Percentiles rank a stretch among this genome's conserved stretches.
phyloP scores from a whole-genome alignment of 169 alveolate genomes.

The Babesia bovis region DNA sequence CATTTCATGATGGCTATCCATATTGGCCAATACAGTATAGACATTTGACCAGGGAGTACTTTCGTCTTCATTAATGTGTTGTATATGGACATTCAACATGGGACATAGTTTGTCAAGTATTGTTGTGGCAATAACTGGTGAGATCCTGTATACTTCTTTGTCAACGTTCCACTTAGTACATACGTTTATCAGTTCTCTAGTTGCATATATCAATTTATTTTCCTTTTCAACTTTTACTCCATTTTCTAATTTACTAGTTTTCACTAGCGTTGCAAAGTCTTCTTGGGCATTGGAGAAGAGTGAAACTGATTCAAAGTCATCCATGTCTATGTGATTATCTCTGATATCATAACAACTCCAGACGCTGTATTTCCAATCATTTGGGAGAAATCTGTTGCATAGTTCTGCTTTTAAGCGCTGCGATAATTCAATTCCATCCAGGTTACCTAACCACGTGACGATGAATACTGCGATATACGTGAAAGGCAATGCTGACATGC shows the following conservation, averaged over 20 bases:
- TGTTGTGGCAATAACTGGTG: neutral
- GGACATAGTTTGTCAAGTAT: constrained; percentile 19
- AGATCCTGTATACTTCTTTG: neutral
- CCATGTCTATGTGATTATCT: neutral
- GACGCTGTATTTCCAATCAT: constrained; percentile 9
- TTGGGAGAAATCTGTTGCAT: constrained; percentile 5
- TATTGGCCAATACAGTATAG: neutral
- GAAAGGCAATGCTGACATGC: constrained; percentile 24
- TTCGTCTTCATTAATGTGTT: neutral
- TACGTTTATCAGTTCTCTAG: neutral
- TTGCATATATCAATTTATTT: neutral
- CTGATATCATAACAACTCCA: neutral
- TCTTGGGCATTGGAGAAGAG: neutral
- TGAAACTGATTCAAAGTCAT: neutral
- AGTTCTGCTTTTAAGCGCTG: constrained; percentile 8
- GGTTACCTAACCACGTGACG: neutral
- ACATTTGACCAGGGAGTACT: constrained; percentile 12
- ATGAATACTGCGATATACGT: neutral
- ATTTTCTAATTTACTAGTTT: neutral
- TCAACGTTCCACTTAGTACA: neutral
- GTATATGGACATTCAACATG: neutral
- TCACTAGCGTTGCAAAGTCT: neutral
- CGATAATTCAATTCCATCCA: constrained; percentile 6
- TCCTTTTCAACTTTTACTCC: neutral
- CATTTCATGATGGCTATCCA: neutral